Percentiles rank a stretch among this genome's conserved stretches.
These are phyloP conservation scores for Fallopia convolvulus DNA, from an alignment of 148 eudicot species.

Conservation along the genomic window DNA sequence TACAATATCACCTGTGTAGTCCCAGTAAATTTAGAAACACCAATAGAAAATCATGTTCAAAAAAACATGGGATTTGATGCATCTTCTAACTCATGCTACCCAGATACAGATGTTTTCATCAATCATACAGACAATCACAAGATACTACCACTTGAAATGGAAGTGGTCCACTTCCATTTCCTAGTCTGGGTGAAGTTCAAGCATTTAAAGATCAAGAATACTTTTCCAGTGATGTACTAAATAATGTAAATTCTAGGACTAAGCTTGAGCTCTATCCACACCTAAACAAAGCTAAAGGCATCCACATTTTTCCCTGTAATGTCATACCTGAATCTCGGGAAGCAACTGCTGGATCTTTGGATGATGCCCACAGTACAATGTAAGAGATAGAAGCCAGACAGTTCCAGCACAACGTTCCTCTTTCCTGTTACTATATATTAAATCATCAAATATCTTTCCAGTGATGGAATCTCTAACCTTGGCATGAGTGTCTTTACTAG, in stretches of 20 bases:
- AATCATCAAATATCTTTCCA: conserved; percentile 77
- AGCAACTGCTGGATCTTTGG: conserved; percentile 67
- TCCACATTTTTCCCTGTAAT: background rate
- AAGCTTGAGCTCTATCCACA: background rate
- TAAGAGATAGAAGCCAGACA: conserved; percentile 84
- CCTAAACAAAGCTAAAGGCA: background rate
- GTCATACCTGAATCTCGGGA: conserved; percentile 91
- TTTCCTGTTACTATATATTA: conserved; percentile 78
- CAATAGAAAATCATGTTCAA: background rate
- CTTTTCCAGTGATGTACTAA: background rate
- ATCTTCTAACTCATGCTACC: background rate
- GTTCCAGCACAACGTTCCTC: conserved; percentile 98
- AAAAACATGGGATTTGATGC: background rate
- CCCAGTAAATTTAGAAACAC: background rate
- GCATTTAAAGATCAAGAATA: background rate
- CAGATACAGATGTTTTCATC: background rate
- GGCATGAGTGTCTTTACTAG: conserved; percentile 35
- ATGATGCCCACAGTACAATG: conserved; percentile 87
- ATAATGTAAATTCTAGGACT: background rate
- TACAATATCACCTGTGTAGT: background rate
- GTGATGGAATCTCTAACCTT: conserved; percentile 60
- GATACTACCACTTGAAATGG: too few relatives aligned
- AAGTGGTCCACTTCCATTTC: background rate
- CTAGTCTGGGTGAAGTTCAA: background rate
- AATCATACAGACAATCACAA: background rate